These are phyloP conservation scores for Aspergillus hortae DNA, from an alignment of 2,329 filamentous ascomycete species.

Conservation along the genomic window DNA sequence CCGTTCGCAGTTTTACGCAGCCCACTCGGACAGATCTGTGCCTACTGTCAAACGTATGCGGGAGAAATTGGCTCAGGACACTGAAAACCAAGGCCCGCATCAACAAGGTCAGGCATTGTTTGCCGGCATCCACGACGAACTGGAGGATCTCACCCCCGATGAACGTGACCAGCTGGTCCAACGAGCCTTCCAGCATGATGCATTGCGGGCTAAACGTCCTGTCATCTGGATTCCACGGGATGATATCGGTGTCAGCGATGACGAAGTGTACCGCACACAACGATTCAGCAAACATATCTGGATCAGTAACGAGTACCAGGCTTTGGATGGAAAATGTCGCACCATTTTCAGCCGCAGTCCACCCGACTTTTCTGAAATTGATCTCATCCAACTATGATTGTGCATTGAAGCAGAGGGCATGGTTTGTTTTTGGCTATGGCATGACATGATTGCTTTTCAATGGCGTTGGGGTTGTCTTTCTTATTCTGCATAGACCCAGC, in stretches of 20 bases:
- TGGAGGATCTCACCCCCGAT: conserved; percentile 88
- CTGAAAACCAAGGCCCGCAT: conserved; percentile 65
- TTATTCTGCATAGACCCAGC: not conserved
- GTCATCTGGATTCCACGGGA: conserved; percentile 94
- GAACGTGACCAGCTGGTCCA: conserved; percentile 82
- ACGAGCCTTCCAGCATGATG: conserved; percentile 86
- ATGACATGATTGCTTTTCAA: not conserved
- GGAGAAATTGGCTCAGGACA: conserved; percentile 47
- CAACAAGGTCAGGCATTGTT: conserved; percentile 76
- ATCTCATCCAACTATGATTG: conserved; percentile 71
- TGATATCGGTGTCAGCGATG: conserved; percentile 83
- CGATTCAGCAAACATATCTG: conserved; percentile 75
- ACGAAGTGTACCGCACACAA: conserved; percentile 78
- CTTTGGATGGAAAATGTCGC: conserved; percentile 75
- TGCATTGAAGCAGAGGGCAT: not conserved
- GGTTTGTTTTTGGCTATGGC: not conserved
- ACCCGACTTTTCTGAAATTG: conserved; percentile 84
- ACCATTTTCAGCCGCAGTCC: conserved; percentile 83
- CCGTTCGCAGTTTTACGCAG: conserved; percentile 39
- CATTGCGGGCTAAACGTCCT: conserved; percentile 76
- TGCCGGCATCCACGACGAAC: conserved; percentile 82
- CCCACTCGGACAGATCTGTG: conserved; percentile 28
- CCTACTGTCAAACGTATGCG: conserved; percentile 33
- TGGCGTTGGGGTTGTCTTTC: not conserved
- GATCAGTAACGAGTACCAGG: conserved; percentile 91